Conservation (phyloP, 495 filamentous ascomycete genomes). For the Podospora tetraspora region DNA sequence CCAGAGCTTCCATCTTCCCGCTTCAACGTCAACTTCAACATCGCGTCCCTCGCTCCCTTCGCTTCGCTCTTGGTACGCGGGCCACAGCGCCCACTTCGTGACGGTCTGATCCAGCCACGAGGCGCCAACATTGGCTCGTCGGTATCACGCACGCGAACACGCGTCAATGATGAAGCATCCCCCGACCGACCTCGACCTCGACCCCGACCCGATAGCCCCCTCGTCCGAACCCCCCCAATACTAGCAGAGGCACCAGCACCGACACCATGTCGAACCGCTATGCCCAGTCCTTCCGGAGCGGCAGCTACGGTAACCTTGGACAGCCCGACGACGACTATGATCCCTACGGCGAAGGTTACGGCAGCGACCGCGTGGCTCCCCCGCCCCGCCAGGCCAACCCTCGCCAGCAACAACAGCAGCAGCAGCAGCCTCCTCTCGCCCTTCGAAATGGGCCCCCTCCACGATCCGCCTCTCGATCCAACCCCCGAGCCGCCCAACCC, state of each 20-base stretch:
- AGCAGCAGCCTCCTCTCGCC: constrained; percentile 15
- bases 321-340: constrained; percentile 41
- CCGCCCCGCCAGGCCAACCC: constrained; percentile 28
- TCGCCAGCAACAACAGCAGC: constrained; percentile 17
- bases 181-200: background rate
- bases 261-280: constrained; percentile 40
- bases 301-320: constrained; percentile 28
- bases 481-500: constrained; percentile 13
- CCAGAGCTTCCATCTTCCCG: background rate
- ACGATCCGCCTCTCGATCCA: constrained; percentile 24
- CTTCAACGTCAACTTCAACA: background rate
- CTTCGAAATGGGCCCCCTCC: constrained; percentile 26
- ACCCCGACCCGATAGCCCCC: constrained; percentile 18
- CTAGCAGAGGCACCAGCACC: background rate
- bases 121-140: background rate
- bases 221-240: background rate
- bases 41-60: background rate
- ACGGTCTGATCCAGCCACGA: background rate
- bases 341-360: constrained; percentile 42
- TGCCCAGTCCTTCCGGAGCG: constrained; percentile 39
- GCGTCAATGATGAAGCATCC: background rate
- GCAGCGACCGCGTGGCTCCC: constrained; percentile 32
- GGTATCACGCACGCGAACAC: background rate
- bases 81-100: background rate
- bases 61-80: no score